Evolutionary conservation across 768 basidiomycete genomes (phyloP), one percentile per base, ranked within the genome.

Genomic region (Trametes gibbosa): DNA sequence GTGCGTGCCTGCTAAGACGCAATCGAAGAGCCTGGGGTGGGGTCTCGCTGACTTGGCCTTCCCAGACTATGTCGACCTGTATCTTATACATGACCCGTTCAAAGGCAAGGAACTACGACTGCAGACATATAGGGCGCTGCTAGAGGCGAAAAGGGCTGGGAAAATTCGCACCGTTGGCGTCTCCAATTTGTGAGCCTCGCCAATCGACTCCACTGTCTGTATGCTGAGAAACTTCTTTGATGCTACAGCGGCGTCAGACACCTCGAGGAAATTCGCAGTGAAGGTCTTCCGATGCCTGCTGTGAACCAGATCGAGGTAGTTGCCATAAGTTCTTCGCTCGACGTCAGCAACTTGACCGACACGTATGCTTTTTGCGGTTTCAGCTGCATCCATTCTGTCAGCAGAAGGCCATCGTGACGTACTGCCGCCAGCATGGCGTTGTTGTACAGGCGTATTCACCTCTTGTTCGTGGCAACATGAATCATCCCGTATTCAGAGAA

Each of bases 351-450:
- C 17, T 9, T 25, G 29, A 19, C 29, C 4, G 53, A 16, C n/a
- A 25, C 5, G 8, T 23, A 1, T 23, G 1, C 21, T 16, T 21
- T 39, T 34, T 23, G n/a, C 23, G 24, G 34, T 25, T n/a, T n/a
- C 65, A 92, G 90, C 76, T 93, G 37, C 90, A 93, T 65, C 91
- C 90, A 0, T 79, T 86, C 57, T 93, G 90, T 72, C 92, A 94
- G 68, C 92, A 94, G 66, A 81, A 77, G 43, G 78, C 84, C 5
- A 91, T 95, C 51, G 90, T 90, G 17, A 78, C 84, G 7, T 95
- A 90, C 69, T 82, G 81, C 65, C 59, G 61, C 34, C 57, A 69
- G 41, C 63, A 79, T 51, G 65, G 65, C 45, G 77, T 81, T 14
- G 65, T 75, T 35, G 64, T 77, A 9, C 65, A 78, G 55, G 81